phyloP scores from a whole-genome alignment of 441 rosid species.

The Croton laevigatus region DNA sequence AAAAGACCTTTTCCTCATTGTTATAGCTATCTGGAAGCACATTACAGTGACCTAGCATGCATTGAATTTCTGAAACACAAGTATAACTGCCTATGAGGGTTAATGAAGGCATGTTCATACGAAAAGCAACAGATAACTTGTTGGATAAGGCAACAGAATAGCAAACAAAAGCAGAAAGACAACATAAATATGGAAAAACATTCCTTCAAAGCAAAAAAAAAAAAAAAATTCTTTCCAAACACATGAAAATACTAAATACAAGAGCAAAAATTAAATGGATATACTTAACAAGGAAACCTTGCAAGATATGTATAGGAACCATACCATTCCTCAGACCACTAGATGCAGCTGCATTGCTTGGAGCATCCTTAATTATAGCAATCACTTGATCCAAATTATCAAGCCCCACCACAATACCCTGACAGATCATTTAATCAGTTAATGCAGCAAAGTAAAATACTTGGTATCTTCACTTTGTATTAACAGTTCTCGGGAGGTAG shows the following conservation, averaged over 20 bases:
- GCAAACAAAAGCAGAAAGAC: not conserved
- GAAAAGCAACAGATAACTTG: not conserved
- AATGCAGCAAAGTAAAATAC: not conserved
- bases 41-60: not conserved
- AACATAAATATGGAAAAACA: not conserved
- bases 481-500: too few species aligned
- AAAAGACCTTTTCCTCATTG: not conserved
- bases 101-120: too few species aligned
- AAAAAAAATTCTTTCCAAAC: not conserved
- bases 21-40: not conserved
- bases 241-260: not conserved
- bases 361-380: constrained; percentile 53
- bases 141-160: not conserved
- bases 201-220: not conserved
- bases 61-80: constrained; percentile 1
- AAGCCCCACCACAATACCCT: constrained; percentile 90
- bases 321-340: constrained; percentile 60
- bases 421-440: constrained; percentile 17
- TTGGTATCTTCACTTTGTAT: too few species aligned
- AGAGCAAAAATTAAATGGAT: not conserved
- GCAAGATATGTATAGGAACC: constrained; percentile 11
- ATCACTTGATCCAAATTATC: constrained; percentile 80
- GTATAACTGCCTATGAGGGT: not conserved
- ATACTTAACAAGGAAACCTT: not conserved
- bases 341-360: constrained; percentile 71